These are phyloP conservation scores for Penicillium sp. DNA, from an alignment of 2,329 filamentous ascomycete genomes.

Conservation along the genomic window DNA sequence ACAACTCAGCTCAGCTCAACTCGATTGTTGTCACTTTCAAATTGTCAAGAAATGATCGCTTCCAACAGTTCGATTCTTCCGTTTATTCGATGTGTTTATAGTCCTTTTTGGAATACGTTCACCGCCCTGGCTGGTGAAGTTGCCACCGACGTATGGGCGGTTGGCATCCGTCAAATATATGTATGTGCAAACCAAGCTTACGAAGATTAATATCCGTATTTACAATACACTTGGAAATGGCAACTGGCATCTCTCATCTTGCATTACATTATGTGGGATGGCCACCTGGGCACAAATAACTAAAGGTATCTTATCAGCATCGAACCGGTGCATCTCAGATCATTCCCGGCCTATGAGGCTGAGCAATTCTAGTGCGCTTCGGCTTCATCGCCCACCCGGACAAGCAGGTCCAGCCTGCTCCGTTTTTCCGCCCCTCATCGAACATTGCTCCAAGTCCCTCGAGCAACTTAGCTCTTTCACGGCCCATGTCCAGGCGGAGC, in stretches of 20 bases:
- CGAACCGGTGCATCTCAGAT: neutral
- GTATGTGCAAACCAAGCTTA: neutral
- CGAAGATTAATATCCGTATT: too few species aligned
- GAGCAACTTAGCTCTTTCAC: constrained; percentile 54
- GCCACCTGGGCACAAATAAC: constrained; percentile 9
- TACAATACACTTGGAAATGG: neutral
- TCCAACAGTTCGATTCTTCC: neutral
- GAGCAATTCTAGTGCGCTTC: constrained; percentile 18
- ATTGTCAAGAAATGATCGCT: too few species aligned
- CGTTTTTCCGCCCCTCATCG: constrained; percentile 59
- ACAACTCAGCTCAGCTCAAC: neutral
- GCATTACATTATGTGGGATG: constrained; percentile 13
- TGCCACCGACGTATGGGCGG: too few species aligned
- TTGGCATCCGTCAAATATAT: neutral
- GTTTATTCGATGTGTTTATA: too few species aligned
- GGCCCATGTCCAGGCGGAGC: constrained; percentile 80
- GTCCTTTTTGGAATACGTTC: too few species aligned
- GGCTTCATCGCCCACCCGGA: constrained; percentile 60
- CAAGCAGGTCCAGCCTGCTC: constrained; percentile 59
- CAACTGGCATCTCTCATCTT: constrained; percentile 12
- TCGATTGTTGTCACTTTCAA: neutral
- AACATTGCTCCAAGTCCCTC: constrained; percentile 58
- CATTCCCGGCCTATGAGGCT: neutral
- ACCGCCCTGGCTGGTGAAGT: too few species aligned
- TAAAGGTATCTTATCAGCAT: constrained; percentile 3